phyloP scores from a whole-genome alignment of 495 filamentous ascomycete genomes.

The Mycothermus thermophilus region DNA sequence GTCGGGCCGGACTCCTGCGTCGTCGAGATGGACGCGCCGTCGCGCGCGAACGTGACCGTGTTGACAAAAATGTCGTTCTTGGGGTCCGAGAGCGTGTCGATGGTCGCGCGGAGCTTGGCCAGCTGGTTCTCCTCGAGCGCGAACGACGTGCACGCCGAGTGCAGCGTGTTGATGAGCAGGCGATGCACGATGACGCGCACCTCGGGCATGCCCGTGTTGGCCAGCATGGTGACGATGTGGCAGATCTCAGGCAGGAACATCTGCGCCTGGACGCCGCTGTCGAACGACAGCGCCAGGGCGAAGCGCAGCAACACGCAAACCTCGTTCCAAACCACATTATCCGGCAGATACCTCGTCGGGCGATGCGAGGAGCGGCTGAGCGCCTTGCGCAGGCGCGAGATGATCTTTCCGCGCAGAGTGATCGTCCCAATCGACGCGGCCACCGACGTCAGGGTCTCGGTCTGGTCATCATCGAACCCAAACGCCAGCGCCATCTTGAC shows the following conservation, averaged over 20 bases:
- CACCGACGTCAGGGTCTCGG: conserved; percentile 46
- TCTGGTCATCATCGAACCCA: conserved; percentile 42
- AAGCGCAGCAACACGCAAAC: conserved; percentile 49
- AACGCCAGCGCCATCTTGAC: conserved; percentile 43
- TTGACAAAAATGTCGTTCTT: conserved; percentile 35
- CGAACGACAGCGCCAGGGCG: conserved; percentile 49
- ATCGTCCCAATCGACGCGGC: conserved; percentile 45
- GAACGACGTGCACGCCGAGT: conserved; percentile 51
- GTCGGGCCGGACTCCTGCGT: conserved; percentile 33
- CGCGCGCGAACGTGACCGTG: conserved; percentile 22
- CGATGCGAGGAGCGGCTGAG: conserved; percentile 48
- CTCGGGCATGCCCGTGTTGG: conserved; percentile 43
- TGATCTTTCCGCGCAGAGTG: conserved; percentile 45
- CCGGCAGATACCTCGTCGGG: conserved; percentile 44
- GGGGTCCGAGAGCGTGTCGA: conserved; percentile 42
- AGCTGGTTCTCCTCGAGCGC: conserved; percentile 40
- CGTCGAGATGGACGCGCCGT: conserved; percentile 32
- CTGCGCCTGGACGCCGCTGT: conserved; percentile 48
- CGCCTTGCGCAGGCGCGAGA: conserved; percentile 46
- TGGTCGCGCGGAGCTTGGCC: conserved; percentile 36
- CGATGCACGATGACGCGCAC: conserved; percentile 43
- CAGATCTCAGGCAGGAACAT: conserved; percentile 52
- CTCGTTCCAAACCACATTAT: conserved; percentile 51
- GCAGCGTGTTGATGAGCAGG: conserved; percentile 48
- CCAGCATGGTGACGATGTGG: conserved; percentile 52